Conservation (phyloP, 805 yeast species). For the Wickerhamomyces bovis region DNA sequence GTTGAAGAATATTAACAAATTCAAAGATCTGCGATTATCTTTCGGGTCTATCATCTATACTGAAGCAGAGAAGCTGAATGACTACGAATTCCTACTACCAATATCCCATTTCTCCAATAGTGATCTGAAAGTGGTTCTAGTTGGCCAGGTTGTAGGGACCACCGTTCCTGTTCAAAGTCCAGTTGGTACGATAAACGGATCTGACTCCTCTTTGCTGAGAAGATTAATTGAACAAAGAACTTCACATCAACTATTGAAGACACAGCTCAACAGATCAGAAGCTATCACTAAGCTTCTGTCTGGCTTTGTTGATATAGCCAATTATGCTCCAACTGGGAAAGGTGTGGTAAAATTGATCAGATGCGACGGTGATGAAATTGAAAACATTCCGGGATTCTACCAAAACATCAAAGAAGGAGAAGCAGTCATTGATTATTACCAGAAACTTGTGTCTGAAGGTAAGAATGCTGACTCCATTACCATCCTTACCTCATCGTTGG, state of each 20-base stretch:
- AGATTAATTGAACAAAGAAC: background rate
- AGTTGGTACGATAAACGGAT: background rate
- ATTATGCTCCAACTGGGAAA: background rate
- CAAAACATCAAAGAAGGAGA: conserved; percentile 44
- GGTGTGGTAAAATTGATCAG: conserved; percentile 25
- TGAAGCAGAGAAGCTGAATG: conserved; percentile 29
- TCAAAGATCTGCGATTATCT: background rate
- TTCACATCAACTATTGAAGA: background rate
- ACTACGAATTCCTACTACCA: conserved; percentile 28
- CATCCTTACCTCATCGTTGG: conserved; percentile 33
- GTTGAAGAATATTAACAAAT: conserved; percentile 5
- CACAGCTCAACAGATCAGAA: background rate
- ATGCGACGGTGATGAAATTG: conserved; percentile 28
- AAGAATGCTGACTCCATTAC: conserved; percentile 34
- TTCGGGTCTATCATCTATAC: conserved; percentile 28
- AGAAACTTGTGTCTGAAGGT: conserved; percentile 40
- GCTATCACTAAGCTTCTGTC: background rate
- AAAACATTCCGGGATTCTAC: conserved; percentile 20
- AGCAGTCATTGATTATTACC: conserved; percentile 37
- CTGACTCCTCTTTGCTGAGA: background rate
- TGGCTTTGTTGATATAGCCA: background rate
- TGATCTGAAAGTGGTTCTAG: background rate
- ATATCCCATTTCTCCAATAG: conserved; percentile 8
- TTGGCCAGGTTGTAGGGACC: background rate
- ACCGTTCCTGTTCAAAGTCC: background rate